Percentiles rank a stretch among this genome's conserved stretches.
phyloP scores from a whole-genome alignment of 768 basidiomycete species.

The Xerocomellus intermedius region DNA sequence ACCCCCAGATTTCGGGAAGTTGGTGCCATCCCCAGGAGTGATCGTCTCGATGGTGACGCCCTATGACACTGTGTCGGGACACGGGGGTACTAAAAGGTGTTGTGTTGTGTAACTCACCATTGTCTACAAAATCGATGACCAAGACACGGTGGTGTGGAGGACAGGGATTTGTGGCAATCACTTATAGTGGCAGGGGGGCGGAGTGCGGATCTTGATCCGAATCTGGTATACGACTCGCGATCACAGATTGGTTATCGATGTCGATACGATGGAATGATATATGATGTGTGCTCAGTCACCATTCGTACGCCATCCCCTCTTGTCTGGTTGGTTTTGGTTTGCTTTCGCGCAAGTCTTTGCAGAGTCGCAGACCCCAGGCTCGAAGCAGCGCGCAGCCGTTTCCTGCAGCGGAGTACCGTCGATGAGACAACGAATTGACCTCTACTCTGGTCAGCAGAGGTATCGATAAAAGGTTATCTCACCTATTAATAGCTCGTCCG shows the following conservation, averaged over 20 bases:
- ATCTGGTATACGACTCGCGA: constrained; percentile 30
- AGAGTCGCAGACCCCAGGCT: neutral
- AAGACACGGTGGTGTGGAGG: constrained; percentile 24
- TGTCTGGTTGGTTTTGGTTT: neutral
- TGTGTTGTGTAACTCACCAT: constrained; percentile 26
- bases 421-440: neutral
- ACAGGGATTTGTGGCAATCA: constrained; percentile 28
- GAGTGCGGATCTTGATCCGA: constrained; percentile 81
- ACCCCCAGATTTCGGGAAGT: constrained; percentile 73
- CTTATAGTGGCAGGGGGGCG: constrained; percentile 49
- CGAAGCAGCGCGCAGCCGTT: neutral
- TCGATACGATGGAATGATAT: constrained; percentile 20
- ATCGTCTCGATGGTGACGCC: constrained; percentile 68
- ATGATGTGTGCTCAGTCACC: constrained; percentile 13
- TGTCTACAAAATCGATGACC: constrained; percentile 29
- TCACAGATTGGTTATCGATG: constrained; percentile 31
- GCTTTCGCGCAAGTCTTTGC: neutral
- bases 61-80: constrained; percentile 35
- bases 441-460: neutral
- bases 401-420: neutral
- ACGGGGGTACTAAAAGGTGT: neutral
- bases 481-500: constrained; percentile 21
- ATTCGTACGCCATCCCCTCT: constrained; percentile 6
- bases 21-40: constrained; percentile 57
- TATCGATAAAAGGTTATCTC: constrained; percentile 28